phyloP scores from a whole-genome alignment of 2,329 filamentous ascomycete genomes.

The Sclerotinia sclerotiorum region DNA sequence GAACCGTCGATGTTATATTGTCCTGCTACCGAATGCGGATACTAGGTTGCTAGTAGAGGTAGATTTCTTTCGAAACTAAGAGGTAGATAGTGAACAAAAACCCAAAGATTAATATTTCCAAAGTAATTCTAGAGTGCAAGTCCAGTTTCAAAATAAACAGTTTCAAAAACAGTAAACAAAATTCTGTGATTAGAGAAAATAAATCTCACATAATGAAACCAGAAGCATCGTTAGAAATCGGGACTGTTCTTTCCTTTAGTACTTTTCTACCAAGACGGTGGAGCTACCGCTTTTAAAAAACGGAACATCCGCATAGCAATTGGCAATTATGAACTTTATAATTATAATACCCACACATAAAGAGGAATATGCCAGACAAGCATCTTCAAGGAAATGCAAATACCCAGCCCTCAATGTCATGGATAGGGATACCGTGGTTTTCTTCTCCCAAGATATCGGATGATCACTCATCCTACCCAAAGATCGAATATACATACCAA shows the following conservation, averaged over 20 bases:
- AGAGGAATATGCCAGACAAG: background rate
- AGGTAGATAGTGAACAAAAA: too few relatives aligned
- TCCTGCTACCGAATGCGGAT: constrained; percentile 7
- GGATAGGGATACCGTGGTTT: background rate
- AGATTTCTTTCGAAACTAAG: background rate
- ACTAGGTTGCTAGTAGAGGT: background rate
- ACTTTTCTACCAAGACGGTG: constrained; percentile 9
- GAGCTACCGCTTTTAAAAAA: constrained; percentile 13
- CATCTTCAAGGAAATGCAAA: background rate
- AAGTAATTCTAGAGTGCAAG: background rate
- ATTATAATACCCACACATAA: background rate
- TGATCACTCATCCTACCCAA: background rate
- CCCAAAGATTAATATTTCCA: background rate
- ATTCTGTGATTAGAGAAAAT: background rate
- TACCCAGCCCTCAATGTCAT: constrained; percentile 3
- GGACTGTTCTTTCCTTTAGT: constrained; percentile 22
- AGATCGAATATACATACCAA: background rate
- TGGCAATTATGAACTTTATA: constrained; percentile 15
- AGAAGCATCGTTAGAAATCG: background rate
- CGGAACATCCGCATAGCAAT: constrained; percentile 8
- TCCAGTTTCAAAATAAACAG: background rate
- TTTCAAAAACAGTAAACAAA: background rate
- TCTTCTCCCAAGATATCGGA: background rate
- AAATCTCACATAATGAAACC: background rate
- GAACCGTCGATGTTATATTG: background rate